These are phyloP conservation scores for Melaleuca quinquenervia DNA, from an alignment of 345 rosid genomes.

Conservation along the genomic window DNA sequence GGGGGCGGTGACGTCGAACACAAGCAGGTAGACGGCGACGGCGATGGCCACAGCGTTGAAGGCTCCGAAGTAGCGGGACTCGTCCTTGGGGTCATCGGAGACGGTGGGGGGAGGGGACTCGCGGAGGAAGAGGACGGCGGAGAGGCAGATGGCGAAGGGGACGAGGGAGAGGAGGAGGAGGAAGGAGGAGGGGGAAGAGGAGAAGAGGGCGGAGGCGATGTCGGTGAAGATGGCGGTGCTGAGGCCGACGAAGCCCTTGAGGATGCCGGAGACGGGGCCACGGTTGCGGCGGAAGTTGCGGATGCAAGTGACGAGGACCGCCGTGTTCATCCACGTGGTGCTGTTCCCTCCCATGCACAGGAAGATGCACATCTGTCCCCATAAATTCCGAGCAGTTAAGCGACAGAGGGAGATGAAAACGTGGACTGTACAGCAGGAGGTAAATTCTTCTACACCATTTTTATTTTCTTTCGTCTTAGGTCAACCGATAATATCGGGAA, in stretches of 20 bases:
- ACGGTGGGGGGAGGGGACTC: constrained; percentile 61
- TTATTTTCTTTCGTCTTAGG: neutral
- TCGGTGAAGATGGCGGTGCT: constrained; percentile 97
- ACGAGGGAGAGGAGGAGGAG: constrained; percentile 58
- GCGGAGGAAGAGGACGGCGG: constrained; percentile 75
- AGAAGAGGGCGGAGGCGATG: constrained; percentile 63
- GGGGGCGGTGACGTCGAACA: constrained; percentile 42
- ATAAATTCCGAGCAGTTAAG: neutral
- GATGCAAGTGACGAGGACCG: constrained; percentile 79
- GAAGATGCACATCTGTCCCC: constrained; percentile 64
- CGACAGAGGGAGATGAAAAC: neutral
- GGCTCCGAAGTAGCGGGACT: constrained; percentile 44
- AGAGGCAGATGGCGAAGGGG: constrained; percentile 74
- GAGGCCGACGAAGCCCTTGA: constrained; percentile 85
- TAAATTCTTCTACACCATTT: too few species aligned
- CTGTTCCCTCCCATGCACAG: constrained; percentile 94
- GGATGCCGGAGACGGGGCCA: constrained; percentile 90
- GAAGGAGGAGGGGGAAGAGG: constrained; percentile 48
- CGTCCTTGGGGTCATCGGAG: constrained; percentile 44
- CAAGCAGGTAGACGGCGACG: constrained; percentile 65
- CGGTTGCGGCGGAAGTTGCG: constrained; percentile 79
- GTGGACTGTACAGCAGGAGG: neutral
- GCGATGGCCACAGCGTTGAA: constrained; percentile 62
- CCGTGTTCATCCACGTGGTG: constrained; percentile 98
- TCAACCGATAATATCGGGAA: neutral